These are phyloP conservation scores for Naganishia sp. DNA, from an alignment of 1,284 basidiomycete genomes.

Conservation along the genomic window DNA sequence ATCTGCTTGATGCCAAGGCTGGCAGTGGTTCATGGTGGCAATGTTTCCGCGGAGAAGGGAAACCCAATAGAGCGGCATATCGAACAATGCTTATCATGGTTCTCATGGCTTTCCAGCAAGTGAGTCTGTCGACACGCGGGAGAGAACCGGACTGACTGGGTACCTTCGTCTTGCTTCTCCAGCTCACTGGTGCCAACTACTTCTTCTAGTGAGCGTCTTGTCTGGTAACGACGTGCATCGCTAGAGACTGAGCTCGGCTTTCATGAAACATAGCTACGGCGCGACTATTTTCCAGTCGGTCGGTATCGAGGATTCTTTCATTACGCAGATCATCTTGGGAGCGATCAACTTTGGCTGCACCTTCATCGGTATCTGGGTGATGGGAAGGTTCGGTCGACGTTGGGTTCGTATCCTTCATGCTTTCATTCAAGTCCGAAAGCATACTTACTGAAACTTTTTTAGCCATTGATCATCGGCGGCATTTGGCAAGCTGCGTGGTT, in stretches of 20 bases:
- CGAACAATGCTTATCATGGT: slow-evolving; percentile 58
- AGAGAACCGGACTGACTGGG: slow-evolving; percentile 39
- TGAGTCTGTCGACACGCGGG: neutral
- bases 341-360: slow-evolving; percentile 67
- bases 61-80: slow-evolving; percentile 29
- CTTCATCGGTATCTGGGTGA: slow-evolving; percentile 68
- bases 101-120: slow-evolving; percentile 65
- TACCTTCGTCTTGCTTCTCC: neutral
- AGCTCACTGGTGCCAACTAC: slow-evolving; percentile 60
- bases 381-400: slow-evolving; percentile 57
- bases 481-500: slow-evolving; percentile 75
- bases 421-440: too few species aligned
- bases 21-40: slow-evolving; percentile 60
- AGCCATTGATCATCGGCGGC: slow-evolving; percentile 67
- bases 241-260: neutral
- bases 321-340: slow-evolving; percentile 72
- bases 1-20: slow-evolving; percentile 41
- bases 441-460: neutral
- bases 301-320: slow-evolving; percentile 66
- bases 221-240: slow-evolving; percentile 40
- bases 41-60: slow-evolving; percentile 57
- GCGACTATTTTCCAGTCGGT: slow-evolving; percentile 69
- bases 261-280: slow-evolving; percentile 62
- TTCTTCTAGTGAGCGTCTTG: slow-evolving; percentile 37
- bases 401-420: slow-evolving; percentile 2